A percentile compares a stretch with the other conserved stretches of the same genome.
Evolutionary conservation across 1,284 basidiomycete genomes (phyloP).

Genomic region (Irpex sp.): DNA sequence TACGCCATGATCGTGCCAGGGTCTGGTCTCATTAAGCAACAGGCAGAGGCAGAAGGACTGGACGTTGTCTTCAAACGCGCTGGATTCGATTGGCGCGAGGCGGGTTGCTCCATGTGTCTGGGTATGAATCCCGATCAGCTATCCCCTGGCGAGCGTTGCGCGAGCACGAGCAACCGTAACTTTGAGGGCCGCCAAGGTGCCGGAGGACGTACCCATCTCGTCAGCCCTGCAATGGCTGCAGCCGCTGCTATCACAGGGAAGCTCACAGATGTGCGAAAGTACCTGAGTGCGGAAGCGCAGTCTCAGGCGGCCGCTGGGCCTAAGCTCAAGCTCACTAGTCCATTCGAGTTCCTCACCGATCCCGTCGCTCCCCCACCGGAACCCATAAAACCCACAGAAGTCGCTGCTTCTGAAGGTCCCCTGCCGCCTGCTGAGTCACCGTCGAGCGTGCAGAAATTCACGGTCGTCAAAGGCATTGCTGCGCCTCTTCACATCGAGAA

Average conservation of each 20-base stretch:
- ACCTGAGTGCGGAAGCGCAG: conserved; percentile 52
- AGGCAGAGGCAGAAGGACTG: conserved; percentile 91
- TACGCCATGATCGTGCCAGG: conserved; percentile 96
- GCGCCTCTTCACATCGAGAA: conserved; percentile 92
- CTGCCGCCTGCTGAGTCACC: conserved; percentile 52
- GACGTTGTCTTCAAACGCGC: conserved; percentile 91
- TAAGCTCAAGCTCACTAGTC: conserved; percentile 67
- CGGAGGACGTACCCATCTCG: conserved; percentile 89
- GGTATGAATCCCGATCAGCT: conserved; percentile 98
- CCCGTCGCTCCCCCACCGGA: conserved; percentile 66
- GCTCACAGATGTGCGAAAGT: conserved; percentile 86
- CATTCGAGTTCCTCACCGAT: conserved; percentile 76
- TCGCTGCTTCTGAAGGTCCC: conserved; percentile 26
- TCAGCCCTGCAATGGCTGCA: conserved; percentile 95
- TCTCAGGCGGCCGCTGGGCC: conserved; percentile 41
- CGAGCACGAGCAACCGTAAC: conserved; percentile 96
- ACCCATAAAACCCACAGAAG: conserved; percentile 36
- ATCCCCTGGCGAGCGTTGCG: conserved; percentile 86
- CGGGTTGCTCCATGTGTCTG: conserved; percentile 97
- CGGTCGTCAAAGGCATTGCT: conserved; percentile 76
- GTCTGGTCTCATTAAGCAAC: conserved; percentile 91
- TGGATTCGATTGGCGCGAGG: conserved; percentile 97
- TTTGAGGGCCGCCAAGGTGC: conserved; percentile 94
- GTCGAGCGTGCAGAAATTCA: conserved; percentile 76
- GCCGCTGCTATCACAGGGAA: conserved; percentile 90